Base-by-base conservation (phyloP, 495 filamentous ascomycete genomes). In the Aspergillus mulundensis region DNA sequence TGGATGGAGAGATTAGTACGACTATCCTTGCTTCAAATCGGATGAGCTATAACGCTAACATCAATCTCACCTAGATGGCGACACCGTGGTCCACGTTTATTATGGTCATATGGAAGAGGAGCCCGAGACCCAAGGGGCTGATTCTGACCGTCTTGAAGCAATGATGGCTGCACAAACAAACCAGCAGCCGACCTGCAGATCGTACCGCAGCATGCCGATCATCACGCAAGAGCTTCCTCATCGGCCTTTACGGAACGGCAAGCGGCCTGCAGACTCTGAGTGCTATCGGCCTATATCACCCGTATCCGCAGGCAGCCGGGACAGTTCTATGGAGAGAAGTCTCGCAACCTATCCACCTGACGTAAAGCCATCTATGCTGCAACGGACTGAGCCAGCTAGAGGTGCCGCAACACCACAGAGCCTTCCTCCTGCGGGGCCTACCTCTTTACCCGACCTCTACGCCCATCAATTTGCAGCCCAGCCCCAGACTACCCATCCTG, bases 1-100 rank as follows among this genome's bases (percentile, higher is more conserved):
- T 76, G 41, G 76, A 80, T 44, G 78, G 79, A 15, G 78, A 85
- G 58, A 80, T 87, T 24, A 83, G 86, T 88, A 69, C 62, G 82
- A 55, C 21, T 51, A 19, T 20, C 5, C 15, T n/a, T 10, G 7
- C 25, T 47, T 15, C 5, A 46, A 10, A 30, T 30, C 32, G 8
- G 47, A 38, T 2, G 30, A 7, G 18, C 15, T 21, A 15, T 11
- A 14, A 6, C 2, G 24, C 23, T 50, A 34, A 46, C 43, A 57
- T 60, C 16, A 60, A 28, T 8, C 25, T 32, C 16, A 50, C 16
- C 30, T 28, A 68, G 66, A 56, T 44, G 56, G 55, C 20, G 63
- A 64, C 16, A 64, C 61, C 19, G 50, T 54, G 10, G 55, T 68
- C n/a, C 53, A 62, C 24, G 66, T 68, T 21, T 61, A 54, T 7